Evolutionary conservation across 2,329 filamentous ascomycete genomes (phyloP).

Genomic region (Apiospora saccharicola): DNA sequence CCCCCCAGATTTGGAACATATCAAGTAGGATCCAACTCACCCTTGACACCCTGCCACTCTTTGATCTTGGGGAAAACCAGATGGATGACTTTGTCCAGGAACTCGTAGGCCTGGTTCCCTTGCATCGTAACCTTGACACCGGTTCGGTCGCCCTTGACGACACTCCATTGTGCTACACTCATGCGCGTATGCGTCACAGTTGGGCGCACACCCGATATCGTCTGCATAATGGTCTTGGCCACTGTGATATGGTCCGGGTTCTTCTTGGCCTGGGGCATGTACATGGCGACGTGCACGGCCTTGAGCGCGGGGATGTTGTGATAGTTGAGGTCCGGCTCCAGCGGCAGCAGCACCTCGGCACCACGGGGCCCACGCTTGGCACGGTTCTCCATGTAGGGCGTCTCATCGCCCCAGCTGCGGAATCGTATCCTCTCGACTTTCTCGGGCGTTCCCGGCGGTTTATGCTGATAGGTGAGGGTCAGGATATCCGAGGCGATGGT

Average conservation of each 20-base stretch:
- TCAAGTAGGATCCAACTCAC: conserved; percentile 35
- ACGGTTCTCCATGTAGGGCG: conserved; percentile 93
- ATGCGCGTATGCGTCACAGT: conserved; percentile 72
- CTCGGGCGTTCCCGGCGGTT: conserved; percentile 74
- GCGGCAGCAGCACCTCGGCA: conserved; percentile 71
- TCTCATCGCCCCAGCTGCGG: conserved; percentile 86
- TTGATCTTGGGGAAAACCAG: conserved; percentile 94
- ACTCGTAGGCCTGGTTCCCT: conserved; percentile 86
- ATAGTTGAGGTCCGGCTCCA: conserved; percentile 80
- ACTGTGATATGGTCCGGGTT: conserved; percentile 82
- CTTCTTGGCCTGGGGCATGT: conserved; percentile 72
- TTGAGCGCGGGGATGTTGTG: conserved; percentile 84
- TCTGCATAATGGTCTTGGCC: conserved; percentile 83
- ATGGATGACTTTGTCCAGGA: conserved; percentile 88
- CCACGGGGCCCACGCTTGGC: conserved; percentile 86
- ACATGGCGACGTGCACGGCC: conserved; percentile 81
- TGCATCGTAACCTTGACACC: conserved; percentile 80
- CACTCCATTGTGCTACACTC: conserved; percentile 77
- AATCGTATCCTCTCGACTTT: conserved; percentile 68
- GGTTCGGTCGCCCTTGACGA: conserved; percentile 74
- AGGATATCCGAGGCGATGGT: conserved; percentile 89
- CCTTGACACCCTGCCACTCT: conserved; percentile 81
- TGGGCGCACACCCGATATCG: conserved; percentile 81
- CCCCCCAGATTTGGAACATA: not conserved
- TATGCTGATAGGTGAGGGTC: conserved; percentile 87